These are phyloP conservation scores for Hippophae rhamnoides DNA, from an alignment of 306 rosid genomes.

Conservation along the genomic window DNA sequence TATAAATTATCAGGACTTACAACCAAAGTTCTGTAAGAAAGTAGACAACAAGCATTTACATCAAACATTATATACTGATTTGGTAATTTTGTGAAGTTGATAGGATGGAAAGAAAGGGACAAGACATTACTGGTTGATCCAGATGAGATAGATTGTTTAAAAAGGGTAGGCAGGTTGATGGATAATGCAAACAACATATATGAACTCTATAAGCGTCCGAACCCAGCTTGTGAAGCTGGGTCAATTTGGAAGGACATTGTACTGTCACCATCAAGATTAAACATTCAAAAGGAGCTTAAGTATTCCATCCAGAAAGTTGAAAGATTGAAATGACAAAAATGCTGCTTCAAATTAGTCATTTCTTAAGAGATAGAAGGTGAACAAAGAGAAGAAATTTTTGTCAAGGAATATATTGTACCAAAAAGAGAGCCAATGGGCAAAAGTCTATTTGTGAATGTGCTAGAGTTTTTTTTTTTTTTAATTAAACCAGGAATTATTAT, in stretches of 20 bases:
- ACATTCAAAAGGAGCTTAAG: conserved; percentile 80
- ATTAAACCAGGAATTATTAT: too few relatives aligned
- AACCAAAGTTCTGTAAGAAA: too few relatives aligned
- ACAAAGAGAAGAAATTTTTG: conserved; percentile 17
- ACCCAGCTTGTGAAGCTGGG: conserved; percentile 63
- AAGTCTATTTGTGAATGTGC: too few relatives aligned
- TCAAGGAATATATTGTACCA: too few relatives aligned
- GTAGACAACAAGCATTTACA: neutral
- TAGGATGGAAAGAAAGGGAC: conserved; percentile 92
- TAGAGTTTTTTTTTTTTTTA: too few relatives aligned
- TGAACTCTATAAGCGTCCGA: conserved; percentile 75
- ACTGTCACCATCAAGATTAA: conserved; percentile 74
- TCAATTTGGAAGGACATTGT: conserved; percentile 94
- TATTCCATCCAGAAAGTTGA: conserved; percentile 70
- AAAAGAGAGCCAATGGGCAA: too few relatives aligned
- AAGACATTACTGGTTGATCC: conserved; percentile 83
- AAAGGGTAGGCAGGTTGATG: conserved; percentile 56
- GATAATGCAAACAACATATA: conserved; percentile 58
- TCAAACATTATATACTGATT: conserved; percentile 4
- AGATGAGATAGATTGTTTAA: conserved; percentile 76
- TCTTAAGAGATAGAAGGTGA: conserved; percentile 15
- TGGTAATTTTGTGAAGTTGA: conserved; percentile 48
- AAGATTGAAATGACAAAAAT: conserved; percentile 25
- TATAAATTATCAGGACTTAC: too few relatives aligned
- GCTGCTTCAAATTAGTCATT: conserved; percentile 1